Percentiles rank a stretch among this genome's conserved stretches.
Conservation (phyloP, 495 filamentous ascomycete species). For the Penicillium turbatum region DNA sequence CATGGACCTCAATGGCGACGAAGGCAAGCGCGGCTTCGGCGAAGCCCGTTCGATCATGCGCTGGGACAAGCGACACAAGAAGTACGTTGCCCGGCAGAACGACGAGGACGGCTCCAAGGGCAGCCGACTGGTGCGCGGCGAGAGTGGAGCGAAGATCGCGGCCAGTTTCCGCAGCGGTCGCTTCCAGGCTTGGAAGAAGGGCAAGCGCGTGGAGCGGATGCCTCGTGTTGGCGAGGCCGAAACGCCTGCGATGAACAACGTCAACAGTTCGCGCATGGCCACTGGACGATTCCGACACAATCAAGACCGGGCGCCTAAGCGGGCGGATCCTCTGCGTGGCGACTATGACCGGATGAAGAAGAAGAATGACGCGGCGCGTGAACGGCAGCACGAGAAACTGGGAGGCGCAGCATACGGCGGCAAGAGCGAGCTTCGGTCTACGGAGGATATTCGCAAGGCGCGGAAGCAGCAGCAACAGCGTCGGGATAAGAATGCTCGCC, state of each 20-base stretch:
- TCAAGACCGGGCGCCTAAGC: slow-evolving; percentile 80
- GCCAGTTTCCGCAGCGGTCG: slow-evolving; percentile 88
- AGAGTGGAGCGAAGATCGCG: slow-evolving; percentile 93
- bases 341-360: slow-evolving; percentile 90
- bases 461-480: slow-evolving; percentile 69
- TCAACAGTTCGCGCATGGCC: slow-evolving; percentile 17
- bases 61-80: slow-evolving; percentile 96
- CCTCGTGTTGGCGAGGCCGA: slow-evolving; percentile 82
- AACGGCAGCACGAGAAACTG: slow-evolving; percentile 45
- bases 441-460: slow-evolving; percentile 80
- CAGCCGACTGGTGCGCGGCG: slow-evolving; percentile 77
- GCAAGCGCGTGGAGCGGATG: slow-evolving; percentile 71
- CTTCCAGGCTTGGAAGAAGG: slow-evolving; percentile 85
- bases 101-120: slow-evolving; percentile 92
- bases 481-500: slow-evolving; percentile 85
- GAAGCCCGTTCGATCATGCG: slow-evolving; percentile 71
- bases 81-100: slow-evolving; percentile 85
- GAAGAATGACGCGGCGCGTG: slow-evolving; percentile 78
- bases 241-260: slow-evolving; percentile 29
- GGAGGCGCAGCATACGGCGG: slow-evolving; percentile 57
- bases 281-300: slow-evolving; percentile 65
- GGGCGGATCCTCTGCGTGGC: slow-evolving; percentile 81
- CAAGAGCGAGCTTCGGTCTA: slow-evolving; percentile 73
- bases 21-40: slow-evolving; percentile 70
- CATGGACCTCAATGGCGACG: slow-evolving; percentile 87